These are phyloP conservation scores for Allium fistulosum DNA, from an alignment of 106 monocot genomes.

Conservation along the genomic window DNA sequence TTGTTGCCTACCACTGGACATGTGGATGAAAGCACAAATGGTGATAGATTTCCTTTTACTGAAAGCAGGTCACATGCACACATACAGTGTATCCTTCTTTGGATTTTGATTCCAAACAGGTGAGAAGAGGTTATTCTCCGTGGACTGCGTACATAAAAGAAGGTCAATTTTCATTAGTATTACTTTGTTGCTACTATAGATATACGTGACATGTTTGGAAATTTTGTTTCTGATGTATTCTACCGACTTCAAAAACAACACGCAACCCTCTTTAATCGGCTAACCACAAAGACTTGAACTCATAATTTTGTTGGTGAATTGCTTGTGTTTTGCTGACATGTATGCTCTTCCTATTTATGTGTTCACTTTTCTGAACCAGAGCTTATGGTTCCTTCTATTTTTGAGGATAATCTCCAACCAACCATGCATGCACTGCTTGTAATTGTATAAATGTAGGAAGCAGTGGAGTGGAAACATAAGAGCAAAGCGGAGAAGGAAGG, in stretches of 20 bases:
- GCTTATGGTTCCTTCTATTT: too few species aligned
- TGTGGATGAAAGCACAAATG: not conserved
- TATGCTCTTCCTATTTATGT: too few species aligned
- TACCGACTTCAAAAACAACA: not conserved
- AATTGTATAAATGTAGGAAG: too few species aligned
- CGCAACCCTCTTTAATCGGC: not conserved
- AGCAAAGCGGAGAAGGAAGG: too few species aligned
- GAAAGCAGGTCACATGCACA: conserved; percentile 4
- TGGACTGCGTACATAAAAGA: not conserved
- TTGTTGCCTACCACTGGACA: not conserved
- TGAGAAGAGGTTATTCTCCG: not conserved
- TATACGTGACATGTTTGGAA: not conserved
- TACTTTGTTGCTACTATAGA: not conserved
- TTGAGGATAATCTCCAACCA: too few species aligned
- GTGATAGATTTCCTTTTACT: not conserved
- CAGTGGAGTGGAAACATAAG: too few species aligned
- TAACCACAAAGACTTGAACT: conserved; percentile 1
- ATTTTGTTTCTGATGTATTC: not conserved
- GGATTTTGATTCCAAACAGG: not conserved
- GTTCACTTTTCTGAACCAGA: too few species aligned
- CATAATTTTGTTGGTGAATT: too few species aligned
- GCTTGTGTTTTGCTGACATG: too few species aligned
- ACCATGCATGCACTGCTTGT: too few species aligned
- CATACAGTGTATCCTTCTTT: not conserved
- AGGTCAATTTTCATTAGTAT: not conserved